These are phyloP conservation scores for Fonsecaea erecta DNA, from an alignment of 2,329 filamentous ascomycete species.

Conservation along the genomic window DNA sequence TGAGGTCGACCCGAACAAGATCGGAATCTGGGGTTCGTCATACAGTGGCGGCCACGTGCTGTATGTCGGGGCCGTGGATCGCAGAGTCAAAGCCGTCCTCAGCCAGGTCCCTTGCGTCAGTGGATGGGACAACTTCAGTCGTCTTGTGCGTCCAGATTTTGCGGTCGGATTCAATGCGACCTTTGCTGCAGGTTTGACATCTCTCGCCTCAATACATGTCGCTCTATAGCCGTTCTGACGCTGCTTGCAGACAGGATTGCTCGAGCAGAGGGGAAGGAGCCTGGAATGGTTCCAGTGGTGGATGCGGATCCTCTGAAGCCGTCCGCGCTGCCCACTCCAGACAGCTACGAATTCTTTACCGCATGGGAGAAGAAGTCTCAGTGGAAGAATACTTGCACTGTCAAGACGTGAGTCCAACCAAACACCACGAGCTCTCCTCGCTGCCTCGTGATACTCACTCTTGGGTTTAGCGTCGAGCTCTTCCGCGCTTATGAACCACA, in stretches of 20 bases:
- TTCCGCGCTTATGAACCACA: slow-evolving; percentile 36
- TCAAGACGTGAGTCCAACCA: slow-evolving; percentile 41
- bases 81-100: slow-evolving; percentile 48
- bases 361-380: slow-evolving; percentile 41
- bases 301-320: slow-evolving; percentile 41
- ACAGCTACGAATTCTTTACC: slow-evolving; percentile 45
- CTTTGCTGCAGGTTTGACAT: slow-evolving; percentile 39
- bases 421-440: slow-evolving; percentile 8
- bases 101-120: slow-evolving; percentile 46
- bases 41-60: slow-evolving; percentile 50
- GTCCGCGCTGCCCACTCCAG: slow-evolving; percentile 43
- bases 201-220: not conserved
- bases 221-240: not conserved
- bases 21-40: slow-evolving; percentile 48
- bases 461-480: slow-evolving; percentile 27
- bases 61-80: slow-evolving; percentile 46
- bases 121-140: slow-evolving; percentile 45
- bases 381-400: slow-evolving; percentile 49
- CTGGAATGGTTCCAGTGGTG: slow-evolving; percentile 42
- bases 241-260: slow-evolving; percentile 37
- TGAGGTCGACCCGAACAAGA: slow-evolving; percentile 40
- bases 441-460: slow-evolving; percentile 21
- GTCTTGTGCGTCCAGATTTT: slow-evolving; percentile 43
- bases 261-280: slow-evolving; percentile 41
- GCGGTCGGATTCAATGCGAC: slow-evolving; percentile 37